Conservation (phyloP, 2,329 filamentous ascomycete genomes). For the Ophiostoma pallidulum region DNA sequence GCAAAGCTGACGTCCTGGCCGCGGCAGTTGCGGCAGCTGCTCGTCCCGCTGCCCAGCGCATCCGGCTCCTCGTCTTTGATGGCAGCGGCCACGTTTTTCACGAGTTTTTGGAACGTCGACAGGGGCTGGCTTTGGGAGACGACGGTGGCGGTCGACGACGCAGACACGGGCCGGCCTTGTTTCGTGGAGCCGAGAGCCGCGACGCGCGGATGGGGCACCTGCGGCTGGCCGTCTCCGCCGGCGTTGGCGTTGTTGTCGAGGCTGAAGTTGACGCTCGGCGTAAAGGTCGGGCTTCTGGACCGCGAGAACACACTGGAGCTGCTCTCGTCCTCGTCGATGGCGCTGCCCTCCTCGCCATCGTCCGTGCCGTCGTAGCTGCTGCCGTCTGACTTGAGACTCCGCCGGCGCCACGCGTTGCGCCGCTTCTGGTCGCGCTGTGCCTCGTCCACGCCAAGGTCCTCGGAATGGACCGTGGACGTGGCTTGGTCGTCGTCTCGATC, state of each 20-base stretch:
- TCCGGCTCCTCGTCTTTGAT: constrained; percentile 21
- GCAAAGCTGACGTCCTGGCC: constrained; percentile 50
- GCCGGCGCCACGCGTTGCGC: constrained; percentile 22
- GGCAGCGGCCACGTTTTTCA: constrained; percentile 34
- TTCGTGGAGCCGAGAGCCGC: constrained; percentile 13
- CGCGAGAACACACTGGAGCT: constrained; percentile 52
- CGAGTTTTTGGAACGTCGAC: constrained; percentile 38
- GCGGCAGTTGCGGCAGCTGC: constrained; percentile 44
- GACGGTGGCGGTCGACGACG: constrained; percentile 19
- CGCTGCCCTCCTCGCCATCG: constrained; percentile 37
- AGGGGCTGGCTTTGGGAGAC: constrained; percentile 26
- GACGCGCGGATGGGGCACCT: constrained; percentile 14
- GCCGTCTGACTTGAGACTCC: constrained; percentile 35
- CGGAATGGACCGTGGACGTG: constrained; percentile 28
- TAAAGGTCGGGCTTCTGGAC: constrained; percentile 46
- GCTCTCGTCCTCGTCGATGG: constrained; percentile 34
- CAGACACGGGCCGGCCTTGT: constrained; percentile 11
- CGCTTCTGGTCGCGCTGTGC: constrained; percentile 35
- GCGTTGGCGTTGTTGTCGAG: constrained; percentile 13
- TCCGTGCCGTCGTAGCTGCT: constrained; percentile 36
- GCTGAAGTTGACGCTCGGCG: constrained; percentile 22
- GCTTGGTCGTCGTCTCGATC: constrained; percentile 7
- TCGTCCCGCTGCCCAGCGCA: constrained; percentile 13
- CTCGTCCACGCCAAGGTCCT: constrained; percentile 42
- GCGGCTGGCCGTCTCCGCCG: constrained; percentile 14